Evolutionary conservation across 139 green algal species (phyloP).

Genomic region (Chlamydomonas sp.): DNA sequence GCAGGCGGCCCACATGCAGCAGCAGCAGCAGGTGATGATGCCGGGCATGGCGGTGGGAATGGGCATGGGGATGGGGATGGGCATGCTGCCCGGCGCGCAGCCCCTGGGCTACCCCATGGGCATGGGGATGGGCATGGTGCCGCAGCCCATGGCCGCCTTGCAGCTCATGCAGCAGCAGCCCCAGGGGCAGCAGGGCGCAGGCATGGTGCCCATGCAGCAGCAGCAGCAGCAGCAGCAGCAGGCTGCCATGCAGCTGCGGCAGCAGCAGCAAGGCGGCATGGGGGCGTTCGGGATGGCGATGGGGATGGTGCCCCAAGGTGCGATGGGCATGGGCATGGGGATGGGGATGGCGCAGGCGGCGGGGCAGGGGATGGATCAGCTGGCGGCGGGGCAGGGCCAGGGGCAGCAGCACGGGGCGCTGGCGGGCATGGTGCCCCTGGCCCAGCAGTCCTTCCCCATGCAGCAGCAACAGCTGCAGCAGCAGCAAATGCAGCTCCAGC

Average conservation of each 20-base stretch:
- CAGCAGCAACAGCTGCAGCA: conserved; percentile 20
- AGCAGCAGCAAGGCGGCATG: conserved; percentile 1
- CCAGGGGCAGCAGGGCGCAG: neutral
- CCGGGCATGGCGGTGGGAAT: too few species aligned
- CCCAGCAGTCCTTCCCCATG: neutral
- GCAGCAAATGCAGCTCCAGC: neutral
- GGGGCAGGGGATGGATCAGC: too few species aligned
- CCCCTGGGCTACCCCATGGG: conserved; percentile 1
- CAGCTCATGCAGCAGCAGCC: conserved; percentile 5
- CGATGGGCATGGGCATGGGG: too few species aligned
- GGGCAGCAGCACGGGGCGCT: neutral
- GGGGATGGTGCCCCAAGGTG: too few species aligned
- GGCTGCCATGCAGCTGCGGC: neutral
- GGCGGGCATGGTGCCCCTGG: neutral
- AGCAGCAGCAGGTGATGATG: conserved; percentile 7
- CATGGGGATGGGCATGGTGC: conserved; percentile 6
- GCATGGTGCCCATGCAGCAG: neutral
- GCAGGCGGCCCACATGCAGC: neutral
- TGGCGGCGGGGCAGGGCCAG: neutral
- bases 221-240: conserved; percentile 9
- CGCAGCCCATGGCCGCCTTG: conserved; percentile 4
- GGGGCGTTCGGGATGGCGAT: too few species aligned
- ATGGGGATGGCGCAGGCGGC: too few species aligned
- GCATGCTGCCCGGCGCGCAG: neutral
- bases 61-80: neutral